These are phyloP conservation scores for Meyerozyma sp. DNA, from an alignment of 1,139 yeast species.

Conservation along the genomic window DNA sequence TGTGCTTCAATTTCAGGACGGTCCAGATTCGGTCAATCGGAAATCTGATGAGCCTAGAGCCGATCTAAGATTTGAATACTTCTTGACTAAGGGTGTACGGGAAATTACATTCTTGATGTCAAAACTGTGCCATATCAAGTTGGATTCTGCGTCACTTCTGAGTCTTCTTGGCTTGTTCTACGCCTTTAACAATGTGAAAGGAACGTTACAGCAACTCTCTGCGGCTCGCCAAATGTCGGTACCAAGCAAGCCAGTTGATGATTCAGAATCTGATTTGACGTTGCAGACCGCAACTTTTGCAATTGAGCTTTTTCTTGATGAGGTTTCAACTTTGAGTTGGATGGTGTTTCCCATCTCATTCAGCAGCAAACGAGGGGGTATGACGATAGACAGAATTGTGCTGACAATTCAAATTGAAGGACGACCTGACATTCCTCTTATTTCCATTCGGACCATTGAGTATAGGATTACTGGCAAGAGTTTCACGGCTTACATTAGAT, in stretches of 20 bases:
- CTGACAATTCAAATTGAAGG: constrained; percentile 1
- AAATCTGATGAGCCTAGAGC: constrained; percentile 20
- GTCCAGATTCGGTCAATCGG: neutral
- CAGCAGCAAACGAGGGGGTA: constrained; percentile 22
- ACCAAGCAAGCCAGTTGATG: neutral
- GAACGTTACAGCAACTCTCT: neutral
- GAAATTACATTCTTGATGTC: constrained; percentile 44
- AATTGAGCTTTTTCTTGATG: constrained; percentile 9
- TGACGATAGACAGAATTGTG: constrained; percentile 26
- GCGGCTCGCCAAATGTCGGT: neutral
- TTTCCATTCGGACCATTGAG: neutral
- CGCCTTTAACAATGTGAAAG: neutral
- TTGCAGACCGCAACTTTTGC: constrained; percentile 30
- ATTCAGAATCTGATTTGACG: constrained; percentile 10
- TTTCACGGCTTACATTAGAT: neutral
- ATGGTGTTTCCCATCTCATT: constrained; percentile 34
- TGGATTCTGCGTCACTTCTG: constrained; percentile 21
- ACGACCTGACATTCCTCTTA: neutral
- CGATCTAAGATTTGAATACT: constrained; percentile 50
- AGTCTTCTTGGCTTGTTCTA: constrained; percentile 3
- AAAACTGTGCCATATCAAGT: constrained; percentile 30
- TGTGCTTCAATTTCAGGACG: constrained; percentile 17
- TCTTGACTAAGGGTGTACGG: constrained; percentile 15
- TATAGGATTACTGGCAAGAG: neutral
- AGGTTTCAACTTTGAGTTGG: constrained; percentile 10